Percentiles rank a stretch among this genome's conserved stretches.
Conservation (phyloP, 2,329 filamentous ascomycete species). For the Akanthomyces lecanii region DNA sequence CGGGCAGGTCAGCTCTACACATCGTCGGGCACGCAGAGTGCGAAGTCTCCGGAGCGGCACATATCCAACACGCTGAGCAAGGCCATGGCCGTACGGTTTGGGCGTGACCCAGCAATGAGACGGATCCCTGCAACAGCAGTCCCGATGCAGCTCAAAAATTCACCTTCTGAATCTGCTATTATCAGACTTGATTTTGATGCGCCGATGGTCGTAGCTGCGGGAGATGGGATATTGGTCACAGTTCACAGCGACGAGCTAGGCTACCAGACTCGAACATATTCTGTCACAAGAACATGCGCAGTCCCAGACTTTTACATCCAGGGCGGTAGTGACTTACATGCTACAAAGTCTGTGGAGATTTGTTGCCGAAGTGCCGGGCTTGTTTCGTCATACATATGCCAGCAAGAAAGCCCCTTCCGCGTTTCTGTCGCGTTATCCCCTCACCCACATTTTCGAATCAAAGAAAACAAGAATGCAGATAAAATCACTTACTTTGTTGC, state of each 20-base stretch:
- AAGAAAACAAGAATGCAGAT: not conserved
- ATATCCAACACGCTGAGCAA: constrained; percentile 1
- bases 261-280: not conserved
- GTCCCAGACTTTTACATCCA: not conserved
- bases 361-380: constrained; percentile 1
- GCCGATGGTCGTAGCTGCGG: not conserved
- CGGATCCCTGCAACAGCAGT: not conserved
- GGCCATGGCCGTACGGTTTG: not conserved
- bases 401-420: not conserved
- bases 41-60: constrained; percentile 2
- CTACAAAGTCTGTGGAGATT: constrained; percentile 1
- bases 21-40: constrained; percentile 1
- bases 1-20: constrained; percentile 6
- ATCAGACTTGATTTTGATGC: not conserved
- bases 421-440: not conserved
- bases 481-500: not conserved
- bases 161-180: not conserved
- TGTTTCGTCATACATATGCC: not conserved
- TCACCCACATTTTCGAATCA: constrained; percentile 1
- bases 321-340: not conserved
- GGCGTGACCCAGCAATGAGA: not conserved
- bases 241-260: not conserved
- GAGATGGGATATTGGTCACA: not conserved
- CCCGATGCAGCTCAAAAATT: not conserved
- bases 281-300: not conserved